Evolutionary conservation across 768 basidiomycete species (phyloP).

Genomic region (Hortiboletus flavorubellus): DNA sequence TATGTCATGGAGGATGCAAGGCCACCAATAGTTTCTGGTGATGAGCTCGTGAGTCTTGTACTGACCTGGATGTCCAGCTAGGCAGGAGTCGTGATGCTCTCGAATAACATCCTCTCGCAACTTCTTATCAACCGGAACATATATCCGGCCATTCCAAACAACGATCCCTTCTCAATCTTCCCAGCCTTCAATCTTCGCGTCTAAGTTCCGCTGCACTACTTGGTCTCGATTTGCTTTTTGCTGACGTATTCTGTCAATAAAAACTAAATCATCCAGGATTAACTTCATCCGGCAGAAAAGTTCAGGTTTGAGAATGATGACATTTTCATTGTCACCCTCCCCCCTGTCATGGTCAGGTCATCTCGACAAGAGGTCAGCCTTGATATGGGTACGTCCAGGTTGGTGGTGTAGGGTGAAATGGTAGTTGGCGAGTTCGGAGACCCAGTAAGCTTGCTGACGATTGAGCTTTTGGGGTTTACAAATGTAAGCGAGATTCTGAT

Average conservation of each 20-base stretch:
- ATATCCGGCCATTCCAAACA: slow-evolving; percentile 12
- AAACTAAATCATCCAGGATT: no score
- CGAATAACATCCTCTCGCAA: slow-evolving; percentile 13
- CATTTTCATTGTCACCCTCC: slow-evolving; percentile 19
- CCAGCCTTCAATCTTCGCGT: background rate
- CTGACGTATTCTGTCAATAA: no score
- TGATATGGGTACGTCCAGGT: slow-evolving; percentile 25
- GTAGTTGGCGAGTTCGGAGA: slow-evolving; percentile 32
- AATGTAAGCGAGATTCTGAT: slow-evolving; percentile 44
- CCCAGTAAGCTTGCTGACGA: slow-evolving; percentile 43
- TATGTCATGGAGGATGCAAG: slow-evolving; percentile 15
- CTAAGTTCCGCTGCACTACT: no score
- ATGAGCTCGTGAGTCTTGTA: slow-evolving; percentile 24
- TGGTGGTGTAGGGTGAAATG: slow-evolving; percentile 28
- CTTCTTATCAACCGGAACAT: slow-evolving; percentile 19
- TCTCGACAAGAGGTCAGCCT: slow-evolving; percentile 28
- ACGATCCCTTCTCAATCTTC: background rate
- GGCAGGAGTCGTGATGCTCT: slow-evolving; percentile 23
- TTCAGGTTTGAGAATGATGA: slow-evolving; percentile 13
- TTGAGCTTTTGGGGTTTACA: slow-evolving; percentile 37
- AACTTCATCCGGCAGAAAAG: background rate
- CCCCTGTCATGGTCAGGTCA: slow-evolving; percentile 19
- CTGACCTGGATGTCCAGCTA: slow-evolving; percentile 29
- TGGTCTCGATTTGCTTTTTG: no score
- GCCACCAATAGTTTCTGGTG: slow-evolving; percentile 29